Evolutionary conservation across 2,329 filamentous ascomycete species (phyloP), one percentile per base, ranked within the genome.

Genomic region (Fusarium sp.): DNA sequence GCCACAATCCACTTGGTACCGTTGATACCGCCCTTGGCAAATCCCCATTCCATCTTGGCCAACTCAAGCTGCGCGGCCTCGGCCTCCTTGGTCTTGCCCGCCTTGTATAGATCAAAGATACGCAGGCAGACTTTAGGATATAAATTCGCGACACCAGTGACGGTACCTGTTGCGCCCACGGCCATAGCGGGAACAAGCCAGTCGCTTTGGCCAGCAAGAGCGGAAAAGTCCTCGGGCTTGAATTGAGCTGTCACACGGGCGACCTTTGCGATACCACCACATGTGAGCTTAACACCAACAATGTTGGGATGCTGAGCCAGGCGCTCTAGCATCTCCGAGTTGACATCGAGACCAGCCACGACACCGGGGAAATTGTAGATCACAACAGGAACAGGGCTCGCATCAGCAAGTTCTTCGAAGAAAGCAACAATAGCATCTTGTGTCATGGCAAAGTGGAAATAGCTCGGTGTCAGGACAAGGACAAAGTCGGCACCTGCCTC

Each of bases 361-460:
- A 90, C 89, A 7, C 83, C 88, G 3, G 90, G 90, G 80, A 89
- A 92, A 78, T 92, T 92, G 82, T 92, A 92, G 59, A 93, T 88
- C 40, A 92, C 78, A 24, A 92, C 81, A 0, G 90, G 90, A 2
- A 92, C 75, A 0, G 86, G 83, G 19, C 84, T 87, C 3, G 83
- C 83, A 49, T 84, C 81, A 3, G 90, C 90, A 5, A 76, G 65
- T 65, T 88, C 86, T 44, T 82, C 79, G 78, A 92, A 92, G 78
- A 90, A 91, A 22, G 84, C 81, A 50, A 87, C 80, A 30, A 92
- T 82, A 3, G 87, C 85, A 15, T 87, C 85, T 56, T 83, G 82
- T 45, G 80, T 85, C 77, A 91, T 88, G 44, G 90, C 82, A 30
- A 86, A 82, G 75, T 90, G 87, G 78, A 92, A 93, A 79, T 92